Base-by-base conservation (phyloP, 208 protist genomes). In the Histomonas meleagridis region DNA sequence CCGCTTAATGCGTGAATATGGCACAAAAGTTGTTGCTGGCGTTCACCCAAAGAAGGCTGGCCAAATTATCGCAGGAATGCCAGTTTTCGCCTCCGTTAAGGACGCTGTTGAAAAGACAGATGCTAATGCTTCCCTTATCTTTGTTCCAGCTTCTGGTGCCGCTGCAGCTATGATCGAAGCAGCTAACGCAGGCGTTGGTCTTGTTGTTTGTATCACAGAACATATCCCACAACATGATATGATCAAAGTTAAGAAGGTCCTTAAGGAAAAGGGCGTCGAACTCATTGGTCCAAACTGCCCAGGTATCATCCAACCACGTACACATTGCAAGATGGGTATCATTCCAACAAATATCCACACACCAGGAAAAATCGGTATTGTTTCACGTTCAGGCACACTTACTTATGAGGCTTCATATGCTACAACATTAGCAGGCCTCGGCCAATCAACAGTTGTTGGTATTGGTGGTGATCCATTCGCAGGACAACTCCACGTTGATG, bases 281-380 rank as follows among this genome's bases (percentile, higher is more conserved):
- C 94, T 99, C 40, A 98, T 99, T 93, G 98, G 97, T 46, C 97
- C 97, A 92, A 99, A 99, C 96, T 99, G 98, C 94, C 98, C 97
- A 65, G 95, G 95, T 32, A 94, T 96, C 91, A 95, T 96, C 92
- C 95, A 95, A 94, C 98, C 98, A 55, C 97, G 70, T 35, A 49
- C 94, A 28, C 97, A 98, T 94, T 99, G 97, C 96, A 99, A 99
- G 94, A 99, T 99, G 93, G 98, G 98, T 94, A 99, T 99, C 94
- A 99, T 99, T 98, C 98, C 98, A 93, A 98, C 98, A 69, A 94
- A 99, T 95, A 99, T 99, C 94, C 98, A 99, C 96, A 95, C 94
- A 93, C 95, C 95, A 92, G 98, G 98, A 62, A 98, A 97, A 91
- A 99, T 99, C 93, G 98, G 98, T 94, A 96, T 99, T 92, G 98